phyloP scores from a whole-genome alignment of 208 protist genomes.

The Pavlovales sp. region DNA sequence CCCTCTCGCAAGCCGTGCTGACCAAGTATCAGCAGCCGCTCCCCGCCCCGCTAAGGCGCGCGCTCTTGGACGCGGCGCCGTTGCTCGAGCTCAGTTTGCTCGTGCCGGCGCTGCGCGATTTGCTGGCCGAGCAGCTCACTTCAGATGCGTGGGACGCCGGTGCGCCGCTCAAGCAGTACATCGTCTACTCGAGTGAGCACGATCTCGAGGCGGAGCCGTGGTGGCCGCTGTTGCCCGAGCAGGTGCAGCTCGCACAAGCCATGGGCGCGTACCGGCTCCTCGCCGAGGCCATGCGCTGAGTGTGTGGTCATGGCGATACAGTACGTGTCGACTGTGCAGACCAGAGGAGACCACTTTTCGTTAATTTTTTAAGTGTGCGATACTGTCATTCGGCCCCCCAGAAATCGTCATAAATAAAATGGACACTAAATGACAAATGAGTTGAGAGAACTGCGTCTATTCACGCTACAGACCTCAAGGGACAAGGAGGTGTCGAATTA shows the following conservation, averaged over 20 bases:
- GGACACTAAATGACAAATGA: too few relatives aligned
- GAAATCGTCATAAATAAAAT: too few relatives aligned
- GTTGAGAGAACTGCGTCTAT: too few relatives aligned
- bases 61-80: neutral
- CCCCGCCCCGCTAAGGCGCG: neutral
- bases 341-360: too few relatives aligned
- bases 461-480: too few relatives aligned
- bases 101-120: neutral
- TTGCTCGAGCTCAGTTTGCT: neutral
- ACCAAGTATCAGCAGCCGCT: constrained; percentile 4
- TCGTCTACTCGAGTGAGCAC: neutral
- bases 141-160: neutral
- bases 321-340: too few relatives aligned
- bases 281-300: neutral
- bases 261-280: neutral
- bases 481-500: too few relatives aligned
- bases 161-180: constrained; percentile 4
- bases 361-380: too few relatives aligned
- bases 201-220: constrained; percentile 7
- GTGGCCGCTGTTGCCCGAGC: neutral
- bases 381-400: too few relatives aligned
- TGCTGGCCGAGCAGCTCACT: neutral
- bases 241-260: neutral
- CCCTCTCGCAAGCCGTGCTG: neutral
- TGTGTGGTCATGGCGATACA: too few relatives aligned